These are phyloP conservation scores for Eimeria brunetti DNA, from an alignment of 169 alveolate genomes.

Conservation along the genomic window DNA sequence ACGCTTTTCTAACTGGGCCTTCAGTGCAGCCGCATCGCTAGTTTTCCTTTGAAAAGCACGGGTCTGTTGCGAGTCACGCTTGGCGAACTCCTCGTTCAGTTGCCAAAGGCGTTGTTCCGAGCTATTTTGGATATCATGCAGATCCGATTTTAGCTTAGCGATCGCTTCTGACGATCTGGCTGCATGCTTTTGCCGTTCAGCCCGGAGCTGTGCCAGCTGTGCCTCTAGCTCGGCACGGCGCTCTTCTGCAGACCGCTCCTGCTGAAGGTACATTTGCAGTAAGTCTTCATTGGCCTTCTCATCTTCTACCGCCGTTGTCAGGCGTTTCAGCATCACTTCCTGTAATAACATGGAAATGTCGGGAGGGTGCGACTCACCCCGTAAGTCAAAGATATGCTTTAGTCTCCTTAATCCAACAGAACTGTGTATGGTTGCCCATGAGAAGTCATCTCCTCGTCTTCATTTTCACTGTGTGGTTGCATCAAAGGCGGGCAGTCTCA, in stretches of 20 bases:
- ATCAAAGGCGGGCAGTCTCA: not conserved
- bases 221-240: slow-evolving; percentile 77
- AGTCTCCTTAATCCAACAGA: not conserved
- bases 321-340: slow-evolving; percentile 76
- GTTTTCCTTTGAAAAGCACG: slow-evolving; percentile 50
- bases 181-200: slow-evolving; percentile 73
- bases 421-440: not conserved
- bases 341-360: not conserved
- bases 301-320: slow-evolving; percentile 73
- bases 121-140: slow-evolving; percentile 68
- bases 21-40: slow-evolving; percentile 22
- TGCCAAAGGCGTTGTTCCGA: slow-evolving; percentile 72
- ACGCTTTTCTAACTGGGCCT: slow-evolving; percentile 67
- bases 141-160: slow-evolving; percentile 75
- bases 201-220: slow-evolving; percentile 74
- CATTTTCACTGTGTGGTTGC: too few species aligned
- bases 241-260: slow-evolving; percentile 55
- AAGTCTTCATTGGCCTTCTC: slow-evolving; percentile 71
- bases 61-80: slow-evolving; percentile 61
- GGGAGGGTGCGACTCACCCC: not conserved
- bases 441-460: not conserved
- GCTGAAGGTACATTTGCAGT: slow-evolving; percentile 69
- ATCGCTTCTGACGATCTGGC: slow-evolving; percentile 60
- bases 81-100: slow-evolving; percentile 53
- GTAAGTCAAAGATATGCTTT: not conserved